Evolutionary conservation across 768 basidiomycete species (phyloP).

Genomic region (Mycena indigotica): DNA sequence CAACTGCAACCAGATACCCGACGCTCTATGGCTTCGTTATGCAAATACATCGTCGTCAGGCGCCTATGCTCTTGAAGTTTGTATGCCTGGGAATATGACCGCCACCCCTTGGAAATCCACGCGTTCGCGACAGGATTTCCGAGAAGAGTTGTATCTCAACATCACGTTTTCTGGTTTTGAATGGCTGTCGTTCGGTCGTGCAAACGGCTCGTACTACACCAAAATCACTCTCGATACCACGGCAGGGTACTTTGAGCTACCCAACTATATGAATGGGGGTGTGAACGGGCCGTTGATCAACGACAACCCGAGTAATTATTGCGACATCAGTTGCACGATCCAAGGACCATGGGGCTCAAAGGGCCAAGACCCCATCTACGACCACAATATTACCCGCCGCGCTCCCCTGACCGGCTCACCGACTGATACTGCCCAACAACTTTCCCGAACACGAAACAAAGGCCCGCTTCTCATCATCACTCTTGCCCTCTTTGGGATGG

Average conservation of each 20-base stretch:
- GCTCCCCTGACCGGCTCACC: not conserved
- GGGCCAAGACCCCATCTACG: not conserved
- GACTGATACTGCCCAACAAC: not conserved
- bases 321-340: not conserved
- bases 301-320: not conserved
- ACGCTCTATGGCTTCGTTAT: conserved; percentile 4
- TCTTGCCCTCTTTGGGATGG: not conserved
- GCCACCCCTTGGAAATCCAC: not conserved
- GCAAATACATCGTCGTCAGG: conserved; percentile 1
- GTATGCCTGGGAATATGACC: not conserved
- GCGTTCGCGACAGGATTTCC: not conserved
- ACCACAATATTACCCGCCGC: not conserved
- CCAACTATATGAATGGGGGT: not conserved
- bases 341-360: not conserved
- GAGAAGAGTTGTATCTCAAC: not conserved
- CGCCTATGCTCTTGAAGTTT: conserved; percentile 3
- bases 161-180: not conserved
- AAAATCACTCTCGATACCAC: not conserved
- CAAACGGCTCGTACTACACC: not conserved
- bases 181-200: not conserved
- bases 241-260: not conserved
- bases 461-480: not conserved
- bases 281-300: not conserved
- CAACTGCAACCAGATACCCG: conserved; percentile 5
- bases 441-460: not conserved